Conservation (phyloP, 2,329 filamentous ascomycete genomes). For the Penicillium expansum region DNA sequence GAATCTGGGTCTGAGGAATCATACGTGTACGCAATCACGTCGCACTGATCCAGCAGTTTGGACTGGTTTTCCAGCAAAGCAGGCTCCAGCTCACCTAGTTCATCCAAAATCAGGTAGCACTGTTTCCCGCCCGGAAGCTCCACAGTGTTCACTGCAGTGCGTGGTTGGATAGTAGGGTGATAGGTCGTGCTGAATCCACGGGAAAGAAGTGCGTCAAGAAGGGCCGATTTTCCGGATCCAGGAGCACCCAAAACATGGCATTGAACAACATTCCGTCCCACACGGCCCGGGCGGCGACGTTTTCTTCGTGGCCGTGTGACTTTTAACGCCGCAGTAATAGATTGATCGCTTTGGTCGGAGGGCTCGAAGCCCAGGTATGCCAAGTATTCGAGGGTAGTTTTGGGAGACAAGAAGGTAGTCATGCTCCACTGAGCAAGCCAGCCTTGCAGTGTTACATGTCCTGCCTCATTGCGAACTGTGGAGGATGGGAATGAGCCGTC, state of each 20-base stretch:
- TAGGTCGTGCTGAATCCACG: slow-evolving; percentile 81
- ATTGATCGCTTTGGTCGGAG: slow-evolving; percentile 65
- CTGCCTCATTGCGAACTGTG: slow-evolving; percentile 91
- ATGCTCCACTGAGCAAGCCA: slow-evolving; percentile 99
- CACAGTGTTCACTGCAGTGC: slow-evolving; percentile 91
- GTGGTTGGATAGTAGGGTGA: slow-evolving; percentile 90
- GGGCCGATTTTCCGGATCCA: slow-evolving; percentile 83
- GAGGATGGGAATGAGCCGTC: slow-evolving; percentile 89
- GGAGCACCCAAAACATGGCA: slow-evolving; percentile 88
- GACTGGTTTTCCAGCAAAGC: slow-evolving; percentile 89
- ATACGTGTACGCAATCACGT: slow-evolving; percentile 92
- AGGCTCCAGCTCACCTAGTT: slow-evolving; percentile 91
- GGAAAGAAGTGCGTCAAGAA: slow-evolving; percentile 88
- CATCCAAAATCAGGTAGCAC: slow-evolving; percentile 92
- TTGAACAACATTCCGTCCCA: slow-evolving; percentile 90
- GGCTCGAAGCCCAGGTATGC: slow-evolving; percentile 95
- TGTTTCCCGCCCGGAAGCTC: slow-evolving; percentile 95
- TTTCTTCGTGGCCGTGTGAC: slow-evolving; percentile 89
- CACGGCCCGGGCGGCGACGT: slow-evolving; percentile 73
- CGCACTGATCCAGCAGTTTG: slow-evolving; percentile 81
- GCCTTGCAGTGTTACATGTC: slow-evolving; percentile 91
- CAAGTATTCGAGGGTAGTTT: slow-evolving; percentile 91
- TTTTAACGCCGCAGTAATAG: slow-evolving; percentile 80
- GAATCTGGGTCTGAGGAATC: slow-evolving; percentile 96
- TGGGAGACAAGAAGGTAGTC: slow-evolving; percentile 95